A percentile compares a stretch with the other conserved stretches of the same genome.
Conservation (phyloP, 2,329 filamentous ascomycete species). For the Ophiocordyceps camponoti-rufipedis region DNA sequence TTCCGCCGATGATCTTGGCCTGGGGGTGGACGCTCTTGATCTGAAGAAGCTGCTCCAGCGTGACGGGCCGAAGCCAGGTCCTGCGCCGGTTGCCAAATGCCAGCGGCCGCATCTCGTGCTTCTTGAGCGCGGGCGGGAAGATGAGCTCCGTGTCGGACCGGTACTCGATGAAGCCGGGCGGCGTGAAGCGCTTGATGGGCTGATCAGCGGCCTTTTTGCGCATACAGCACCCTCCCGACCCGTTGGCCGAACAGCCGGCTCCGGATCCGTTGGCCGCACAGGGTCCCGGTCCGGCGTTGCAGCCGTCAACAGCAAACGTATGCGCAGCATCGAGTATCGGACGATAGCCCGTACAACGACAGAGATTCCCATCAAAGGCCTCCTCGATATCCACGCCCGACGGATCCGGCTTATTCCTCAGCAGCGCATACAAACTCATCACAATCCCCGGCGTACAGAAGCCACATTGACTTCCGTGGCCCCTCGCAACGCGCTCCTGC, state of each 20-base stretch:
- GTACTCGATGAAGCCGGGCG: slow-evolving; percentile 86
- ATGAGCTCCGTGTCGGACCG: slow-evolving; percentile 88
- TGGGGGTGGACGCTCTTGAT: slow-evolving; percentile 75
- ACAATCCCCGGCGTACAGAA: slow-evolving; percentile 98
- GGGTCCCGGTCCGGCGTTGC: slow-evolving; percentile 1
- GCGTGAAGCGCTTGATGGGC: slow-evolving; percentile 52
- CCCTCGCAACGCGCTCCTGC: slow-evolving; percentile 79
- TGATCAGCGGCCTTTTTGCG: slow-evolving; percentile 36
- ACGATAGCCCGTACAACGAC: slow-evolving; percentile 85
- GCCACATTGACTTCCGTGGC: slow-evolving; percentile 80
- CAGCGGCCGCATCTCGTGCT: slow-evolving; percentile 64
- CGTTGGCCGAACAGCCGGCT: slow-evolving; percentile 27
- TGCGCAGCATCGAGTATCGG: slow-evolving; percentile 90
- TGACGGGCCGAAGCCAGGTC: slow-evolving; percentile 82
- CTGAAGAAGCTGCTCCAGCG: slow-evolving; percentile 68
- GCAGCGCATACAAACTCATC: slow-evolving; percentile 87
- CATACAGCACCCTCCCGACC: slow-evolving; percentile 45
- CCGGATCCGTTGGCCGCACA: background rate
- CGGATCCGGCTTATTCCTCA: slow-evolving; percentile 67
- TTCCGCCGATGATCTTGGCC: slow-evolving; percentile 89
- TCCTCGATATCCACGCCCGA: slow-evolving; percentile 78
- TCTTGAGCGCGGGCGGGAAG: slow-evolving; percentile 72
- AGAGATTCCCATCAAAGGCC: slow-evolving; percentile 92
- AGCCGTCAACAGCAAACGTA: slow-evolving; percentile 50
- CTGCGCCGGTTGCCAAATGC: slow-evolving; percentile 91